Conservation (phyloP, 345 rosid genomes). For the Populus nigra region DNA sequence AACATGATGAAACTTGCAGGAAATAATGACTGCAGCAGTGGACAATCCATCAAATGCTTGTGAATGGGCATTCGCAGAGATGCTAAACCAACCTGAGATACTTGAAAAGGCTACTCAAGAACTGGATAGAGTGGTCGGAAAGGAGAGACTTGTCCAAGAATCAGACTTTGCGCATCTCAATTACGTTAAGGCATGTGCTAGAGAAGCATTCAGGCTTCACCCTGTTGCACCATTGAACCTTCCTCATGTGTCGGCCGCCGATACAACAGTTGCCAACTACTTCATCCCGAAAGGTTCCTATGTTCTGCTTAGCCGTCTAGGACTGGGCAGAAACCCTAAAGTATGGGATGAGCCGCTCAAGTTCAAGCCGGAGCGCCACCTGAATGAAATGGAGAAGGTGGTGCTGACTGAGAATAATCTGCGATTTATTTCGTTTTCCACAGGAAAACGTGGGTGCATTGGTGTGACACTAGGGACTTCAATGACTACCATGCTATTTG, state of each 20-base stretch:
- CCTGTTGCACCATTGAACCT: constrained; percentile 43
- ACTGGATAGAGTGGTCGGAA: constrained; percentile 49
- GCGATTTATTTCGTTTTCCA: constrained; percentile 40
- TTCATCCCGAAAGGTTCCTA: constrained; percentile 60
- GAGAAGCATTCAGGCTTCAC: constrained; percentile 54
- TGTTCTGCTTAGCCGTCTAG: constrained; percentile 37
- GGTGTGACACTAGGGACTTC: constrained; percentile 10
- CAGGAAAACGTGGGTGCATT: constrained; percentile 47
- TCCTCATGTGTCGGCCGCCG: constrained; percentile 39
- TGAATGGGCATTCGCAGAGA: constrained; percentile 60
- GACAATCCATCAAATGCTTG: constrained; percentile 59
- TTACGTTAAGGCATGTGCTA: constrained; percentile 49
- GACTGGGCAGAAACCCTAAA: constrained; percentile 45
- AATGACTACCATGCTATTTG: constrained; percentile 24
- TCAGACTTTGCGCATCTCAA: constrained; percentile 43
- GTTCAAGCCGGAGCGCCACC: constrained; percentile 50
- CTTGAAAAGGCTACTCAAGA: constrained; percentile 44
- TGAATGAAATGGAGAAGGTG: constrained; percentile 19
- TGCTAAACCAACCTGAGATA: constrained; percentile 46
- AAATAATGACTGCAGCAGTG: constrained; percentile 44
- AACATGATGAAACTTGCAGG: constrained; percentile 25
- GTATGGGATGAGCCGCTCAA: constrained; percentile 46
- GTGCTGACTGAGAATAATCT: constrained; percentile 32
- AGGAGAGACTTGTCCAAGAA: constrained; percentile 47
- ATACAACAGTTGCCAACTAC: constrained; percentile 35